phyloP scores from a whole-genome alignment of 2,329 filamentous ascomycete species.

The Alternaria alternata region DNA sequence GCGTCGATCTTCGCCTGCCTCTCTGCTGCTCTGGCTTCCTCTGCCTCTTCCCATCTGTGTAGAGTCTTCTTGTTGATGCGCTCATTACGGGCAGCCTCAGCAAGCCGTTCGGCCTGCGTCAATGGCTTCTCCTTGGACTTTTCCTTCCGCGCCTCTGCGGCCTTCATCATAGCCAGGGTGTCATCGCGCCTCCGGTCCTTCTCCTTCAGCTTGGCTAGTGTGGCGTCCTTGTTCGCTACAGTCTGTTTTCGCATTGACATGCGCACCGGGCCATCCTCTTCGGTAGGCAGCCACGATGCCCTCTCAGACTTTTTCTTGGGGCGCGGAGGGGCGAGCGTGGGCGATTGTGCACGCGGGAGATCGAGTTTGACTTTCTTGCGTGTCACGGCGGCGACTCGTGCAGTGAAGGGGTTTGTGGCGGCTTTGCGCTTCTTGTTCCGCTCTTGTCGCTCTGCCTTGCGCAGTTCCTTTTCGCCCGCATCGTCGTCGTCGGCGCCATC shows the following conservation, averaged over 20 bases:
- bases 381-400: conserved; percentile 48
- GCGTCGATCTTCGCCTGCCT: conserved; percentile 84
- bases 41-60: conserved; percentile 92
- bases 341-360: conserved; percentile 51
- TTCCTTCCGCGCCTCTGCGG: conserved; percentile 69
- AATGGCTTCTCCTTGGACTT: conserved; percentile 80
- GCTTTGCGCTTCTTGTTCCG: conserved; percentile 78
- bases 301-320: conserved; percentile 75
- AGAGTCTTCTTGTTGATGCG: conserved; percentile 87
- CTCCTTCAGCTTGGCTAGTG: conserved; percentile 75
- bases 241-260: conserved; percentile 70
- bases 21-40: conserved; percentile 87
- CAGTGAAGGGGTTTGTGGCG: conserved; percentile 58
- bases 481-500: conserved; percentile 75
- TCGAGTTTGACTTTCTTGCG: conserved; percentile 51
- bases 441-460: conserved; percentile 75
- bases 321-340: conserved; percentile 56
- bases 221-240: conserved; percentile 64
- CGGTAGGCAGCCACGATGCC: conserved; percentile 72
- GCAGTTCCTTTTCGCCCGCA: conserved; percentile 86
- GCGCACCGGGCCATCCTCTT: conserved; percentile 67
- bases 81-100: conserved; percentile 83
- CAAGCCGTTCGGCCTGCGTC: conserved; percentile 86
- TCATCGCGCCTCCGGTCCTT: conserved; percentile 74
- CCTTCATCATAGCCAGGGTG: conserved; percentile 71